phyloP scores from a whole-genome alignment of 129 eudicot species.

The Pseudognaphalium luteoalbum region DNA sequence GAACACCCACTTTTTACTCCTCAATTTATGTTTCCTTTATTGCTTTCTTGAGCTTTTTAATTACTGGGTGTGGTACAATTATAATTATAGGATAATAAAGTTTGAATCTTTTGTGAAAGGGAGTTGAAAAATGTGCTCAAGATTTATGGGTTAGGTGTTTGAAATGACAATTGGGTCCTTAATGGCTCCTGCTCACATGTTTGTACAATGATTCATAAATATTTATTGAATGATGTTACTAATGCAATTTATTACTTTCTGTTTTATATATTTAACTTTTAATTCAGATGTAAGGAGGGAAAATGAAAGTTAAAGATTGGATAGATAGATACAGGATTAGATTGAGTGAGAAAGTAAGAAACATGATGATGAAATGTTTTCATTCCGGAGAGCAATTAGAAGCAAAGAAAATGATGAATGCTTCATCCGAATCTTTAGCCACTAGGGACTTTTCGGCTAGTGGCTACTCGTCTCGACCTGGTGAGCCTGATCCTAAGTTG shows the following conservation, averaged over 20 bases:
- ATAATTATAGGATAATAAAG: conserved; percentile 16
- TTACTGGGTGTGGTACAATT: neutral
- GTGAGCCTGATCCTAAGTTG: conserved; percentile 58
- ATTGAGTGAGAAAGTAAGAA: conserved; percentile 42
- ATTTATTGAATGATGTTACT: neutral
- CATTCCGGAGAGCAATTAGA: conserved; percentile 69
- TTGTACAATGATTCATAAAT: conserved; percentile 10
- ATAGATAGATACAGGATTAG: conserved; percentile 33
- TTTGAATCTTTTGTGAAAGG: conserved; percentile 23
- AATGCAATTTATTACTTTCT: neutral
- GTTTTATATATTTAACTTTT: neutral
- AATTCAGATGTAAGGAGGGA: conserved; percentile 44
- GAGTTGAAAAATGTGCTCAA: conserved; percentile 17
- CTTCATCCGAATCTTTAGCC: conserved; percentile 84
- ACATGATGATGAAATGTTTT: conserved; percentile 97
- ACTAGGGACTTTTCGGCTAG: conserved; percentile 87
- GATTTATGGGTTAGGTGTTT: conserved; percentile 28
- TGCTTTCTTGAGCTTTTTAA: conserved; percentile 23
- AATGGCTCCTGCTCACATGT: conserved; percentile 22
- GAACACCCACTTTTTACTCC: neutral
- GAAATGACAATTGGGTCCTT: conserved; percentile 10
- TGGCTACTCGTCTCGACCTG: conserved; percentile 74
- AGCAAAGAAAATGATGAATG: conserved; percentile 48
- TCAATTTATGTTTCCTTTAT: conserved; percentile 23
- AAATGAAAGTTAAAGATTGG: conserved; percentile 69